Evolutionary conservation across 805 yeast genomes (phyloP), one percentile per base, ranked within the genome.

Genomic region (Metschnikowia kofuensis): DNA sequence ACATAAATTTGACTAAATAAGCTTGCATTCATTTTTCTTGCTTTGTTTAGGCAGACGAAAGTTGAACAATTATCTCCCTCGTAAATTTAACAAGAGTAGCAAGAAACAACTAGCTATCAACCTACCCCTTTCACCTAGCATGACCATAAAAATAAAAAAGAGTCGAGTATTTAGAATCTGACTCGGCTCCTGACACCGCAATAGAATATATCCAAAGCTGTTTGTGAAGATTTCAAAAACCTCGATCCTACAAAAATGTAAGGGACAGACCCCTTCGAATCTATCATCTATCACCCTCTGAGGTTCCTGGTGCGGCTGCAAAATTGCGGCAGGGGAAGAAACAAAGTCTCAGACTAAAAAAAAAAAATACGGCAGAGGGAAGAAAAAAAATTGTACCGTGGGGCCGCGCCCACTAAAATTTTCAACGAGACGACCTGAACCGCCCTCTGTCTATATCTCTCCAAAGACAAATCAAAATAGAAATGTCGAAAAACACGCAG

Each of bases 401-500:
- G 30, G 42, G 38, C 42, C 42, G 47, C 47, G 45, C 42, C 37
- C 29, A 48, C 55, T 51, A 54, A 54, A 51, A 51, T 52, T 53
- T 54, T 52, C 56, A 49, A 31, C 55, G 44, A 39, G 28, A 37
- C 35, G 26, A 30, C 38, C 27, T 7, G 5, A 9, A 42, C 8
- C 32, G 10, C 6, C 13, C n/a, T 26, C 11, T n/a, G 16, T 8
- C 36, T 10, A 8, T 35, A n/a, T n/a, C 38, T 32, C n/a, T 16
- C 28, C 11, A 11, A n/a, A 32, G 15, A 11, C 14, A 13, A 8
- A 12, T 7, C 36, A 4, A 14, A 43, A n/a, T 36, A 15, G 26
- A 42, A 51, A 70, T 70, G 75, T 70, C 74, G 44, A 58, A 58
- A 45, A 54, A 63, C 44, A 69, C 74, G 44, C 70, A 69, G 53